Percentiles rank a stretch among this genome's conserved stretches.
These are phyloP conservation scores for Tympanopsis confertula DNA, from an alignment of 2,329 filamentous ascomycete genomes.

Conservation along the genomic window DNA sequence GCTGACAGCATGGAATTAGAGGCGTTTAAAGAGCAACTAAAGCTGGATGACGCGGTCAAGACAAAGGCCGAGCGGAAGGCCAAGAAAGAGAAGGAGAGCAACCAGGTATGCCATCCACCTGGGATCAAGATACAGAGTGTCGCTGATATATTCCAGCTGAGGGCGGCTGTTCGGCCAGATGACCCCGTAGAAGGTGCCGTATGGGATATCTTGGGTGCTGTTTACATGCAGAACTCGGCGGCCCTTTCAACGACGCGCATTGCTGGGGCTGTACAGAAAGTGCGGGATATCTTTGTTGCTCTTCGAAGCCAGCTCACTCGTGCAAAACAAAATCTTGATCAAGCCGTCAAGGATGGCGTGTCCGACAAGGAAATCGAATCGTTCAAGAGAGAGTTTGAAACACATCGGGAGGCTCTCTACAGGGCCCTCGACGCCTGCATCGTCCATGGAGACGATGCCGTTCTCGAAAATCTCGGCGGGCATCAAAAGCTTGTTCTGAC, in stretches of 20 bases:
- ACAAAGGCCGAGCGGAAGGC: conserved; percentile 33
- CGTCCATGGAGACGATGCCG: conserved; percentile 38
- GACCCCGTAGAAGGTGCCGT: conserved; percentile 33
- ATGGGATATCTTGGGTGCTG: conserved; percentile 40
- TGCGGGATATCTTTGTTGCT: conserved; percentile 35
- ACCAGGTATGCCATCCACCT: conserved; percentile 15
- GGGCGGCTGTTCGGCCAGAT: conserved; percentile 27
- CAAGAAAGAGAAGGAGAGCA: conserved; percentile 26
- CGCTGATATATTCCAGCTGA: conserved; percentile 14
- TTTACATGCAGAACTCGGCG: conserved; percentile 30
- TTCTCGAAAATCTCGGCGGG: conserved; percentile 44
- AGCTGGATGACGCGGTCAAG: conserved; percentile 29
- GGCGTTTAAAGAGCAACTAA: conserved; percentile 31
- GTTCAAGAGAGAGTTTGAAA: conserved; percentile 13
- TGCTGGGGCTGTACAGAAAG: conserved; percentile 35
- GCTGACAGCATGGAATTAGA: too few relatives aligned
- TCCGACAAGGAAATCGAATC: conserved; percentile 18
- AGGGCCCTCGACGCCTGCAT: conserved; percentile 40
- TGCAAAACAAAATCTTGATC: conserved; percentile 29
- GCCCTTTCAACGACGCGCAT: conserved; percentile 22
- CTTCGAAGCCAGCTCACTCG: conserved; percentile 34
- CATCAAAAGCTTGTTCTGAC: conserved; percentile 44
- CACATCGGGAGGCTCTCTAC: conserved; percentile 35
- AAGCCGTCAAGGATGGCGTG: conserved; percentile 23
- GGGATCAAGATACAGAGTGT: conserved; percentile 5